Evolutionary conservation across 768 basidiomycete species (phyloP), one percentile per base, ranked within the genome.

Genomic region (Rhodotorula babjevae): DNA sequence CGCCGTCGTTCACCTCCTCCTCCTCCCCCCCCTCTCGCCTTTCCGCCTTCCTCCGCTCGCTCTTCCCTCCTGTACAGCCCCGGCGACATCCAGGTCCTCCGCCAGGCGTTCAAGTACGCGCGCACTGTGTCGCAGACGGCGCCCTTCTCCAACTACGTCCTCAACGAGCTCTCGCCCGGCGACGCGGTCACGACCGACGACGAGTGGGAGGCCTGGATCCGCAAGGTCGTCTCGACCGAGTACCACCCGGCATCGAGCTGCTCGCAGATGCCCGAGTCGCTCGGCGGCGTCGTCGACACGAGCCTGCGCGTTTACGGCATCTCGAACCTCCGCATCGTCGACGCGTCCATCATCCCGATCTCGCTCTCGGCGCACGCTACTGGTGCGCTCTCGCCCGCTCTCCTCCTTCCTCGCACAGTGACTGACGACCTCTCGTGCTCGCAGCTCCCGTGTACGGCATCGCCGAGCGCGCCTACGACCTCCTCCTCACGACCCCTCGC

Each of bases 221-320:
- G 66, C 9, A 66, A 63, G 16, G 63, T 63, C 40, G 75, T 76
- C 52, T 61, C 65, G 52, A 79, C 78, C 29, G 78, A 79, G 76
- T 84, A 68, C 46, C 53, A 69, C 62, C 57, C 62, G 19, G 63
- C 56, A 1, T 44, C 49, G 52, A 49, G 29, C n/a, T 49, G 81
- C 65, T 78, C 82, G 2, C 85, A 85, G 84, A 78, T 84, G 49
- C 81, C 82, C 25, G 73, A 77, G 47, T 78, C 73, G 10, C 68
- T 68, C 27, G 83, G 81, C 47, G 85, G 85, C 53, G 85, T 85
- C 12, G 84, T 86, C 62, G 83, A 84, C 74, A 79, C 80, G 47
- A 77, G 82, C 55, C 3, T 14, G 18, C 73, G 78, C 21, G 85
- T 86, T 3, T 82, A 86, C 72, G 85, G 84, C 27, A 80, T 83